Base-by-base conservation (phyloP, 305 asterid species). In the Fraxinus albicans region DNA sequence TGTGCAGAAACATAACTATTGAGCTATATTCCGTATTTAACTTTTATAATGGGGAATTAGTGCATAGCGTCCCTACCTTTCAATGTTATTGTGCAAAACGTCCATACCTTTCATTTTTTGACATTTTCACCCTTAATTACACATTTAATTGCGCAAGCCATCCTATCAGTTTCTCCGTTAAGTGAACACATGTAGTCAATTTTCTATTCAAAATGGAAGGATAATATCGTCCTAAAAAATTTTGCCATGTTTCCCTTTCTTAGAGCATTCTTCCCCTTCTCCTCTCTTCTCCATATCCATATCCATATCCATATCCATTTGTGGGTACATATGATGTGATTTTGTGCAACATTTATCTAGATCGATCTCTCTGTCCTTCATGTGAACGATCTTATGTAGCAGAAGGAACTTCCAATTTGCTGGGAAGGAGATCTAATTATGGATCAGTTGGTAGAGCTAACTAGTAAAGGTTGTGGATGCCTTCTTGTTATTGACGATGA, bases 361-460 rank as follows among this genome's bases (percentile, higher is more conserved):
- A 33, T 4, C 42, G 40, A 9, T 50, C 12, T 23, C 19, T 78
- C 42, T 31, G 79, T 38, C 53, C 83, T 83, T 77, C 85, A 95
- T 98, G 99, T 95, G 84, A 95, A 88, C 85, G 97, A 95, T 90
- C 93, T 94, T 47, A 95, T 95, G 99, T 94, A 94, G 93, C 93
- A 84, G 89, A 85, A 88, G 81, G 94, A 94, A 76, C 98, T 95
- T 74, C 98, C 99, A 6, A 87, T 93, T 34, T 94, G 99, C 91
- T 86, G 80, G 88, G 99, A 93, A 80, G 86, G 89, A 13, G 98
- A 94, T 86, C 81, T 94, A 21, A 94, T 95, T 81, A 95, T 94
- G 98, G 44, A 38, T 38, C 44, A 38, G 44, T 10, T 38, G 12
- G 44, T 38, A 38, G 44, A 38, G 44, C 44, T 94, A 79, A 91